Base-by-base conservation (phyloP, 495 filamentous ascomycete genomes). In the Aspergillus sparsus region DNA sequence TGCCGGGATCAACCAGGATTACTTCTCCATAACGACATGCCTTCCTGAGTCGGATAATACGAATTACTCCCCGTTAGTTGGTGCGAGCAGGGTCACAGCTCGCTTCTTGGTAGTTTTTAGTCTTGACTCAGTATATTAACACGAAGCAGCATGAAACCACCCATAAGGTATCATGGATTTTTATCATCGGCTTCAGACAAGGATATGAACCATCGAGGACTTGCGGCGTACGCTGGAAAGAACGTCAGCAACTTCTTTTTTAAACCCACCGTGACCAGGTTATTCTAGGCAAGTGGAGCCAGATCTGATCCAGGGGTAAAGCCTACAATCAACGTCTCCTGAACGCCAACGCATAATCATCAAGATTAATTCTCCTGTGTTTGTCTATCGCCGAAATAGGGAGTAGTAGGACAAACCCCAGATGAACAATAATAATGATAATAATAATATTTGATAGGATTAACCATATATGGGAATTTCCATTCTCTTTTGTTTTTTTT, bases 251-350 rank as follows among this genome's bases (percentile, higher is more conserved):
- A 10, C 37, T 41, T 41, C 37, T 27, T 27, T 27, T 27, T 27
- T 27, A 27, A 27, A 27, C 21, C 21, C 21, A 27, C 21, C 3
- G 21, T 1, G 21, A 42, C 15, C 39, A 42, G 9, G 39, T 42
- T 42, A 42, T 42, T 11, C 39, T 42, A 42, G 39, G 12, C 39
- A 42, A 47, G 44, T 21, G 44, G 44, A 47, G 44, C 44, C 44
- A 16, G 44, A 21, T 47, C 44, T 47, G 44, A 47, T 47, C 44
- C 44, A 47, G 44, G 44, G 44, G 44, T 47, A 47, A 47, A 16
- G 16, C 16, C 27, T 15, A 47, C 15, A 15, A 47, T 16, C 44
- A 21, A 47, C 15, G n/a, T 47, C 44, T 47, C 44, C 44, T 47
- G 44, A 21, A 21, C 44, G 44, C 44, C 44, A 10, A 47, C 11